These are phyloP conservation scores for Naganishia antarctica DNA, from an alignment of 768 basidiomycete species.

Conservation along the genomic window DNA sequence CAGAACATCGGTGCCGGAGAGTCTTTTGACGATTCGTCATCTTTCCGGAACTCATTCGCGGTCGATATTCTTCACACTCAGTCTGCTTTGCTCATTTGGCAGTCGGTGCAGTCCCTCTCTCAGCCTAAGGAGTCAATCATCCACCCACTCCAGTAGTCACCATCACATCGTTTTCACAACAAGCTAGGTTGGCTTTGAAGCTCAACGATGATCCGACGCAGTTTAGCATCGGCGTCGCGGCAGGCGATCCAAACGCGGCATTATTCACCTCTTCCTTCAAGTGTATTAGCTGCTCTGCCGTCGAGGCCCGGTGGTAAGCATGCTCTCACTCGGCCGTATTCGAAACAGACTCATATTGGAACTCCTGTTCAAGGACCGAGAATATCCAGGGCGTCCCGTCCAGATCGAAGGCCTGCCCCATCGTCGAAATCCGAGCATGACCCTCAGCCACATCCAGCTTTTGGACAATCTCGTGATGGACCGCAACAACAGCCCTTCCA, in stretches of 20 bases:
- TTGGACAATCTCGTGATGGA: conserved; percentile 1
- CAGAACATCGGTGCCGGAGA: too few relatives aligned
- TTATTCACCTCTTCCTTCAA: conserved; percentile 14
- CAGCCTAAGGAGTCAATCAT: too few relatives aligned
- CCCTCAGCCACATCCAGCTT: background rate
- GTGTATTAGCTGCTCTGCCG: background rate
- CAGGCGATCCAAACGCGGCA: conserved; percentile 3
- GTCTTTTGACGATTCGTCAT: conserved; percentile 20
- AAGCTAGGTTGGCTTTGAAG: background rate
- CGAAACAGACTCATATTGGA: background rate
- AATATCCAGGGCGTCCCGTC: conserved; percentile 12
- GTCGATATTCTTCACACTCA: background rate
- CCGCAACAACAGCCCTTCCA: conserved; percentile 10
- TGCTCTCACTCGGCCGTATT: too few relatives aligned
- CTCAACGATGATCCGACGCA: conserved; percentile 4
- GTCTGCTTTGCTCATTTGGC: background rate
- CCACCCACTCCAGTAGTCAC: too few relatives aligned
- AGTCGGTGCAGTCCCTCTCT: too few relatives aligned
- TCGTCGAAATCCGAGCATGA: background rate
- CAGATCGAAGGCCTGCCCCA: background rate
- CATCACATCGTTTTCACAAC: too few relatives aligned
- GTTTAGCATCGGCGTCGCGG: background rate
- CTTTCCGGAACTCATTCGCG: conserved; percentile 4
- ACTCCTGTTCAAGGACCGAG: background rate
- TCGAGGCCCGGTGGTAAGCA: conserved; percentile 13